Percentiles rank a stretch among this genome's conserved stretches.
Evolutionary conservation across 2,329 filamentous ascomycete genomes (phyloP).

Genomic region (Penicillium rolfsii): DNA sequence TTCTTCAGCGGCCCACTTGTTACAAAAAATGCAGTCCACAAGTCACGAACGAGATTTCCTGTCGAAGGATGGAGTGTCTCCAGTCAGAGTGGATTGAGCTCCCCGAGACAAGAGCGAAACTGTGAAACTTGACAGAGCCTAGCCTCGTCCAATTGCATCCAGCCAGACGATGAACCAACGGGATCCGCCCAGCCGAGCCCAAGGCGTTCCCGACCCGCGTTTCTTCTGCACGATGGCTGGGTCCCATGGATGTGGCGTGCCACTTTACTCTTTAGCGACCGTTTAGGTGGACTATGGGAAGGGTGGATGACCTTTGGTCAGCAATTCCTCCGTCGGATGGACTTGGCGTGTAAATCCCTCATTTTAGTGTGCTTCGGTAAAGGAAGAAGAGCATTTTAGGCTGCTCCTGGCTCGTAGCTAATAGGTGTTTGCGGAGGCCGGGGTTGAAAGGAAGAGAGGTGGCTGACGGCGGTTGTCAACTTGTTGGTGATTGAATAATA

Average conservation of each 20-base stretch:
- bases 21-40: no score
- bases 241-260: slow-evolving; percentile 8
- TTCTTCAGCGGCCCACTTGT: not conserved
- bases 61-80: not conserved
- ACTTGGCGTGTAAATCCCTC: slow-evolving; percentile 5
- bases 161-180: not conserved
- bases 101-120: not conserved
- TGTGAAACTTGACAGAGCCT: not conserved
- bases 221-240: slow-evolving; percentile 6
- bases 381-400: no score
- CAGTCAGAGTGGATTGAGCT: not conserved
- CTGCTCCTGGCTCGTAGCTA: no score
- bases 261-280: slow-evolving; percentile 2
- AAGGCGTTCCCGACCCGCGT: not conserved
- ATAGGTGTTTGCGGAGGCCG: not conserved
- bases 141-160: not conserved
- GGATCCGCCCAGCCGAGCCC: slow-evolving; percentile 1
- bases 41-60: not conserved
- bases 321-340: not conserved
- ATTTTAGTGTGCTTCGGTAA: not conserved
- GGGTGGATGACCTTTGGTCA: not conserved
- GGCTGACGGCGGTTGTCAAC: not conserved
- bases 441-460: not conserved
- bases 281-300: not conserved
- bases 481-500: not conserved